Evolutionary conservation across 208 protist species (phyloP).

Genomic region (Leishmania turanica): DNA sequence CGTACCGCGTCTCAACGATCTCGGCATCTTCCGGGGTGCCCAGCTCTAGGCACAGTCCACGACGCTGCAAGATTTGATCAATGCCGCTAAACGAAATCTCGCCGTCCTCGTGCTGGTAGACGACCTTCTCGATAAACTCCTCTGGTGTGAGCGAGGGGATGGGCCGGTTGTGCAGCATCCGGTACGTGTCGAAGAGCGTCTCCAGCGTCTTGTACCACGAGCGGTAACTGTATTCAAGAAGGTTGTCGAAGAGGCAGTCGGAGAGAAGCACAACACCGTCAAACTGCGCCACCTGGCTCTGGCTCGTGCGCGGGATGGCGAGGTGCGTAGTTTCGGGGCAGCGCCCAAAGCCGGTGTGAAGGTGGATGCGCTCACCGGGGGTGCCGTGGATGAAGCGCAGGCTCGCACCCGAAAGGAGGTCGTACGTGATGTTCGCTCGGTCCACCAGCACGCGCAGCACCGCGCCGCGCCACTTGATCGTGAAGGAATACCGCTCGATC

Average conservation of each 20-base stretch:
- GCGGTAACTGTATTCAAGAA: conserved; percentile 87
- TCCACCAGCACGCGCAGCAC: conserved; percentile 70
- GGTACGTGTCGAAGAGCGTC: conserved; percentile 87
- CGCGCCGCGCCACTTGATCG: conserved; percentile 76
- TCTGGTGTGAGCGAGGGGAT: conserved; percentile 80
- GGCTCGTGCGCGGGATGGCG: conserved; percentile 56
- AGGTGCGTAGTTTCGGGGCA: conserved; percentile 39
- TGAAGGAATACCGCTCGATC: conserved; percentile 70
- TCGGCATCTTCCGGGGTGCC: conserved; percentile 87
- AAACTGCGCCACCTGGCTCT: conserved; percentile 57
- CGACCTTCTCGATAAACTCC: conserved; percentile 85
- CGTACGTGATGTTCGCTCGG: conserved; percentile 68
- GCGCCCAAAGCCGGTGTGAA: conserved; percentile 72
- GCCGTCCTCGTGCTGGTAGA: conserved; percentile 78
- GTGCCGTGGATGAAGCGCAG: conserved; percentile 85
- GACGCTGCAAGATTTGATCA: conserved; percentile 72
- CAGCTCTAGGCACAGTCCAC: conserved; percentile 78
- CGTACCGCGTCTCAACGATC: conserved; percentile 91
- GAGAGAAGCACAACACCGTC: conserved; percentile 84
- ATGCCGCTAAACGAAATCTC: conserved; percentile 89
- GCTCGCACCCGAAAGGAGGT: conserved; percentile 75
- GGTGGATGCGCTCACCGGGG: conserved; percentile 73
- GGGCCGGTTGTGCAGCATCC: conserved; percentile 69
- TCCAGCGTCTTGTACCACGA: conserved; percentile 86
- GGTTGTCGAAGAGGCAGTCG: conserved; percentile 84